These are phyloP conservation scores for Monosporozyma servazzii DNA, from an alignment of 805 yeast species.

Conservation along the genomic window DNA sequence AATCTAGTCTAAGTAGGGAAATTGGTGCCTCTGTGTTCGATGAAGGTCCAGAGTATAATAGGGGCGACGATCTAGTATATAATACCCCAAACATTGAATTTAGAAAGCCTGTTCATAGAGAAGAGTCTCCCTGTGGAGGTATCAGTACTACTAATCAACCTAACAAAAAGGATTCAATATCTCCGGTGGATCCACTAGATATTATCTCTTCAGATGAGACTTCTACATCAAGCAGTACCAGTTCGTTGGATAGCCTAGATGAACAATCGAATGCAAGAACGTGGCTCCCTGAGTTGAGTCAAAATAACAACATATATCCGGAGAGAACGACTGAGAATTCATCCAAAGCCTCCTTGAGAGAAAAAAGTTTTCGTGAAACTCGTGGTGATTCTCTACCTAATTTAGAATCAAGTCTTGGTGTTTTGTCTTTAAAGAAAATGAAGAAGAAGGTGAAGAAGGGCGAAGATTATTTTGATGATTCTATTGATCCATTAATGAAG, in stretches of 20 bases:
- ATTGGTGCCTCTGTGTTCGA: slow-evolving; percentile 9
- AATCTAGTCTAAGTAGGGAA: slow-evolving; percentile 24
- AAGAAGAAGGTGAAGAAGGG: slow-evolving; percentile 20
- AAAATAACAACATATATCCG: background rate
- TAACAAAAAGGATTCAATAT: background rate
- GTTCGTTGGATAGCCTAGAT: background rate
- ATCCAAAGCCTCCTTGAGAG: background rate
- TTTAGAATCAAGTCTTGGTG: slow-evolving; percentile 20
- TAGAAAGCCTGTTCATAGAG: background rate
- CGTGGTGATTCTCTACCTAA: slow-evolving; percentile 15
- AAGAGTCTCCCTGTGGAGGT: background rate
- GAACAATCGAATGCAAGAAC: background rate
- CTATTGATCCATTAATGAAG: slow-evolving; percentile 26
- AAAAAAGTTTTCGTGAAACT: slow-evolving; percentile 5
- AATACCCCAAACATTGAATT: background rate
- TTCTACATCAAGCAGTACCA: slow-evolving; percentile 6
- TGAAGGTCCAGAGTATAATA: background rate
- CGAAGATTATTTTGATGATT: slow-evolving; percentile 17
- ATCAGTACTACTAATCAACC: background rate
- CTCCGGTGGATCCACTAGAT: background rate
- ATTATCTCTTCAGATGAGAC: slow-evolving; percentile 1
- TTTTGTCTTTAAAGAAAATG: slow-evolving; percentile 23
- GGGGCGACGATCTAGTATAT: background rate
- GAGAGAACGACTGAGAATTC: background rate
- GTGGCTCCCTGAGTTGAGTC: background rate